Evolutionary conservation across 352 stramenopile genomes (phyloP).

Genomic region (Pythium rhizo-oryzae): DNA sequence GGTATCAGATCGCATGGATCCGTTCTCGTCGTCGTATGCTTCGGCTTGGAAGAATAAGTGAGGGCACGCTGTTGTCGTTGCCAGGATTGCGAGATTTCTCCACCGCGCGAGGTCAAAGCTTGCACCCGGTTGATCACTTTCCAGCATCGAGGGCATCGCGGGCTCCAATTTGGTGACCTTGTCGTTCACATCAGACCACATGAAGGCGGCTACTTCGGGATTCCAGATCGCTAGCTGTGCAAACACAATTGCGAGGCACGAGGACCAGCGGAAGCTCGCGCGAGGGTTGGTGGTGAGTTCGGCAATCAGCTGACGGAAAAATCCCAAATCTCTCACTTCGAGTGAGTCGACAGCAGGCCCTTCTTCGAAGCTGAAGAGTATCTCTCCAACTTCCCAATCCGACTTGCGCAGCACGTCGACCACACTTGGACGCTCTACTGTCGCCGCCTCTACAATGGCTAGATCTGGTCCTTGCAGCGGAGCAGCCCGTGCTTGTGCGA

Average conservation of each 20-base stretch:
- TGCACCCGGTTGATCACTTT: conserved; percentile 5
- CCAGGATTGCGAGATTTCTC: conserved; percentile 65
- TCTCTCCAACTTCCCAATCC: conserved; percentile 24
- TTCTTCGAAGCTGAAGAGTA: conserved; percentile 27
- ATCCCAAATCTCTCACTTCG: conserved; percentile 16
- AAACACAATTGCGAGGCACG: conserved; percentile 50
- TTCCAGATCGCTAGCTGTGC: conserved; percentile 37
- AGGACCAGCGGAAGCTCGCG: conserved; percentile 61
- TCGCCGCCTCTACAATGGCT: background rate
- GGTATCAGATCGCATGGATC: conserved; percentile 2
- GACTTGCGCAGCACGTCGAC: conserved; percentile 27
- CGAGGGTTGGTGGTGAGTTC: conserved; percentile 17
- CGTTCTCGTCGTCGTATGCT: background rate
- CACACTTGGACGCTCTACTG: conserved; percentile 28
- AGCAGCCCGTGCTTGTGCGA: conserved; percentile 19
- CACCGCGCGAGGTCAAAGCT: conserved; percentile 53
- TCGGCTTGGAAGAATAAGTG: conserved; percentile 29
- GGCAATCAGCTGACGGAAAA: conserved; percentile 18
- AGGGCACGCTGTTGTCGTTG: conserved; percentile 49
- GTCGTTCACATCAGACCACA: conserved; percentile 67
- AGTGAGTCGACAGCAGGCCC: conserved; percentile 12
- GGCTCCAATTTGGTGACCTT: conserved; percentile 68
- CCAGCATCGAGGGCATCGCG: conserved; percentile 36
- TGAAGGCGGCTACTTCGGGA: conserved; percentile 61
- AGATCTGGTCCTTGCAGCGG: background rate